A percentile compares a stretch with the other conserved stretches of the same genome.
These are phyloP conservation scores for Fusarium brachygibbosum DNA, from an alignment of 2,329 filamentous ascomycete species.

Conservation along the genomic window DNA sequence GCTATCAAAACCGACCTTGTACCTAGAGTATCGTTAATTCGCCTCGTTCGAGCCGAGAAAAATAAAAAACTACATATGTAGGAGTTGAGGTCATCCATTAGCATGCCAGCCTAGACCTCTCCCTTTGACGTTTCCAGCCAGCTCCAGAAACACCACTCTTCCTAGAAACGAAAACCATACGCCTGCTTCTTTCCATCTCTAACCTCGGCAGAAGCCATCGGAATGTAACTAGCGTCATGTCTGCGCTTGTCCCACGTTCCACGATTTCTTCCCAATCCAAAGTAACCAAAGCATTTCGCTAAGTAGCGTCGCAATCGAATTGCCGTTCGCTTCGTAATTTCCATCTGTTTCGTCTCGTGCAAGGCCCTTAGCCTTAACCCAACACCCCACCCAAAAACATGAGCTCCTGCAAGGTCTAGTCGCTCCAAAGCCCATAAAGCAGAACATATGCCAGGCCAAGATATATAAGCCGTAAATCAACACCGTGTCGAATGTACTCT, in stretches of 20 bases:
- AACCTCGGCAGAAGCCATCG: constrained; percentile 25
- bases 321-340: constrained; percentile 18
- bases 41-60: constrained; percentile 32
- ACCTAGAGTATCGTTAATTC: constrained; percentile 37
- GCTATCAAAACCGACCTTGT: not conserved
- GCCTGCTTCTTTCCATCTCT: constrained; percentile 34
- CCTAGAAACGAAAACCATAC: constrained; percentile 42
- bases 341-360: constrained; percentile 33
- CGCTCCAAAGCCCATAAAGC: constrained; percentile 34
- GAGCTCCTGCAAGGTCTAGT: constrained; percentile 42
- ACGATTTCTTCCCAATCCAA: constrained; percentile 23
- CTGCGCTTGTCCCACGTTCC: constrained; percentile 17
- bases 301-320: constrained; percentile 25
- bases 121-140: constrained; percentile 34
- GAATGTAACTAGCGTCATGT: constrained; percentile 32
- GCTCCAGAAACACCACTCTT: constrained; percentile 42
- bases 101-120: constrained; percentile 32
- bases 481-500: constrained; percentile 33
- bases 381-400: constrained; percentile 32
- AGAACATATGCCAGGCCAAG: constrained; percentile 29
- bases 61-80: constrained; percentile 40
- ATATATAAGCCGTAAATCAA: constrained; percentile 41
- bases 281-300: constrained; percentile 16
- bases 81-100: constrained; percentile 34
- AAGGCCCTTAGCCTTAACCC: constrained; percentile 32